Conservation (phyloP, 768 basidiomycete species). For the Phaffia tasmanica region DNA sequence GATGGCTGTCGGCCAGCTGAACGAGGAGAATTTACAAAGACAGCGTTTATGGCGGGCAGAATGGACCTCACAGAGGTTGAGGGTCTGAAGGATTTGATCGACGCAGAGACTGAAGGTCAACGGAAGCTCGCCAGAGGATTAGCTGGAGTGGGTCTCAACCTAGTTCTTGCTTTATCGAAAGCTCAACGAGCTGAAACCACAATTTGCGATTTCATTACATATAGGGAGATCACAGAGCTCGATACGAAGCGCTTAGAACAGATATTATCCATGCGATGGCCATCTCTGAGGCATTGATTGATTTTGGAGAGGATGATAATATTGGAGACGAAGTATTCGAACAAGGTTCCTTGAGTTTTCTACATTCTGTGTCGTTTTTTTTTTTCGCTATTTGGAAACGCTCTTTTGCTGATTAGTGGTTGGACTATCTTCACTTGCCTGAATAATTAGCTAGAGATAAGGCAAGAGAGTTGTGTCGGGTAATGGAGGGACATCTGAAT, state of each 20-base stretch:
- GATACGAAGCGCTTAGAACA: conserved; percentile 54
- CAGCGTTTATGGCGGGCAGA: conserved; percentile 67
- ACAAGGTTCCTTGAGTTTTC: conserved; percentile 46
- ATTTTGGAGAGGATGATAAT: conserved; percentile 86
- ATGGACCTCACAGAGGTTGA: conserved; percentile 83
- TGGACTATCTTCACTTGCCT: too few species aligned
- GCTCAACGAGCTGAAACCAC: neutral
- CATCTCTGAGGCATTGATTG: conserved; percentile 75
- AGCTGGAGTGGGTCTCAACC: conserved; percentile 49
- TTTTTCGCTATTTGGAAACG: neutral
- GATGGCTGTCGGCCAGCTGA: conserved; percentile 65
- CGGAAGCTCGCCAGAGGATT: conserved; percentile 58
- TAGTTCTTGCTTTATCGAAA: neutral
- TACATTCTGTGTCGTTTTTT: neutral
- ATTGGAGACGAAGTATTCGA: conserved; percentile 71
- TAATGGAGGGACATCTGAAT: conserved; percentile 50
- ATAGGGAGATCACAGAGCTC: conserved; percentile 54
- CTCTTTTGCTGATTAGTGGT: neutral
- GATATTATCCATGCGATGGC: conserved; percentile 64
- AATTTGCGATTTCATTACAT: neutral
- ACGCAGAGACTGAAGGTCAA: conserved; percentile 77
- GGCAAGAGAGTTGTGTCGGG: conserved; percentile 45
- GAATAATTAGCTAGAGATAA: conserved; percentile 45
- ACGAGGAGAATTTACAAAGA: conserved; percentile 77
- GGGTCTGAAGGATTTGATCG: conserved; percentile 72